Percentiles rank a stretch among this genome's conserved stretches.
These are phyloP conservation scores for Microstegium vimineum DNA, from an alignment of 176 grass and related monocot genomes.

Conservation along the genomic window DNA sequence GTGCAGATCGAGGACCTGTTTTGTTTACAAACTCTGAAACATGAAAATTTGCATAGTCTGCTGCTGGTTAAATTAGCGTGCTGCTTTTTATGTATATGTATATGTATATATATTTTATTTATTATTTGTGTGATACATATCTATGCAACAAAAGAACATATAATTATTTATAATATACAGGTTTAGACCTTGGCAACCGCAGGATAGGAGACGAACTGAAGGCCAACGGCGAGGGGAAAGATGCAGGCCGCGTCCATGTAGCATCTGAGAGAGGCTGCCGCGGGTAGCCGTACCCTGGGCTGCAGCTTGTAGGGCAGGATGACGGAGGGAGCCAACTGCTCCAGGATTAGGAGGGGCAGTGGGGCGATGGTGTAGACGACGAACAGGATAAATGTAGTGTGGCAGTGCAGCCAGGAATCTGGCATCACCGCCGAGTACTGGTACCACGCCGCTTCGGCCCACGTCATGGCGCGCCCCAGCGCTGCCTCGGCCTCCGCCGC, in stretches of 20 bases:
- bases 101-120: too few relatives aligned
- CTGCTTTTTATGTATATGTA: too few relatives aligned
- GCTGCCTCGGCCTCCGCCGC: not conserved
- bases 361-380: constrained; percentile 57
- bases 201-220: constrained; percentile 52
- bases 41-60: not conserved
- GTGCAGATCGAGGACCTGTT: not conserved
- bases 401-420: not conserved
- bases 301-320: constrained; percentile 66
- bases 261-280: constrained; percentile 1
- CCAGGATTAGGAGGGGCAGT: constrained; percentile 64
- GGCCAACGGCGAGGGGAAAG: not conserved
- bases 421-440: not conserved
- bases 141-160: not conserved
- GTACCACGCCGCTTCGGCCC: not conserved
- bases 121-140: too few relatives aligned
- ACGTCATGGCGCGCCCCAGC: not conserved
- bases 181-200: not conserved
- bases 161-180: too few relatives aligned
- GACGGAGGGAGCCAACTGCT: constrained; percentile 44
- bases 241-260: not conserved
- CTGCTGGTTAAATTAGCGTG: too few relatives aligned
- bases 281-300: constrained; percentile 56
- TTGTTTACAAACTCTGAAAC: too few relatives aligned
- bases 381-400: constrained; percentile 36